phyloP scores from a whole-genome alignment of 129 eudicot genomes.

The Deinandra increscens region DNA sequence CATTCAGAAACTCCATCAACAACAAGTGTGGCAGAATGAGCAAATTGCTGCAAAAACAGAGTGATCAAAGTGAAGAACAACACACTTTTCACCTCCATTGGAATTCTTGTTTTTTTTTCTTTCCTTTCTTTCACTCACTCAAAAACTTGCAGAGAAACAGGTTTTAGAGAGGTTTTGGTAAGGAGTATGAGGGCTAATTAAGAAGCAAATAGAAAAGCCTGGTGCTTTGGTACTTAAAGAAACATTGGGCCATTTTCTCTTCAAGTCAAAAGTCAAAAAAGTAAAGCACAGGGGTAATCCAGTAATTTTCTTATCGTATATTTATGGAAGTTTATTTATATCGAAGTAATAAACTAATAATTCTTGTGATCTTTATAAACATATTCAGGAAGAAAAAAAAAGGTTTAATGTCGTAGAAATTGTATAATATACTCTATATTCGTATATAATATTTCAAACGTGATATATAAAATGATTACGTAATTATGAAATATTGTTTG shows the following conservation, averaged over 20 bases:
- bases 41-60: constrained; percentile 31
- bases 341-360: too few species aligned
- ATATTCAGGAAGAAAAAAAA: too few species aligned
- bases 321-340: too few species aligned
- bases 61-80: constrained; percentile 32
- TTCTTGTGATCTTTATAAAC: too few species aligned
- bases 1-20: constrained; percentile 86
- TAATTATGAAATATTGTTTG: too few species aligned
- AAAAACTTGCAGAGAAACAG: not conserved
- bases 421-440: too few species aligned
- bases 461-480: too few species aligned
- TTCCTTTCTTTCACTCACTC: not conserved
- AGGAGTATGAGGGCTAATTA: not conserved
- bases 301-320: not conserved
- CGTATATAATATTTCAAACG: too few species aligned
- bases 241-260: not conserved
- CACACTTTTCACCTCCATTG: constrained; percentile 26
- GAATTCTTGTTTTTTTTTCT: not conserved
- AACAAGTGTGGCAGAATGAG: constrained; percentile 57
- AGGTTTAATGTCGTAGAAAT: too few species aligned
- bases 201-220: constrained; percentile 6
- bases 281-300: not conserved
- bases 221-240: constrained; percentile 17
- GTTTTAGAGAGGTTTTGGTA: constrained; percentile 25
- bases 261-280: not conserved